Evolutionary conservation across 495 filamentous ascomycete species (phyloP).

Genomic region (Tuber calosporum): DNA sequence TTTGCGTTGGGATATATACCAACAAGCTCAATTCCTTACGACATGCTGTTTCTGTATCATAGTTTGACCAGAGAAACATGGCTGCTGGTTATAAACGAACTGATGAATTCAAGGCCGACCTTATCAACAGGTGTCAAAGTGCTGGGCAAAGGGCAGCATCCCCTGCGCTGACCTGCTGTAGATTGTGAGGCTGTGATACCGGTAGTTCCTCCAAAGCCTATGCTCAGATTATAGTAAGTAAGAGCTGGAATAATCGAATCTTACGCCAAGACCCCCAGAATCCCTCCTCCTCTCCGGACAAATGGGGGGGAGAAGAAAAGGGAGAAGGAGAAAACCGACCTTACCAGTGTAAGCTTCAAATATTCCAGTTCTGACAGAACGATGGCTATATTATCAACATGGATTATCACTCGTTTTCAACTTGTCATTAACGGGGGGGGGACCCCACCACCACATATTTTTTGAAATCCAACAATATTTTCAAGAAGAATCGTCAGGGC

Average conservation of each 20-base stretch:
- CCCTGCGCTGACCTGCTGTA: not conserved
- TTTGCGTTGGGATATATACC: not conserved
- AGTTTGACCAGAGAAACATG: not conserved
- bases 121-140: not conserved
- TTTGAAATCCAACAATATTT: not conserved
- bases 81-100: not conserved
- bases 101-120: not conserved
- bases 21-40: not conserved
- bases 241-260: too few relatives aligned
- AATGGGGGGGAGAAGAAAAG: too few relatives aligned
- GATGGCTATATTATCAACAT: not conserved
- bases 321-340: too few relatives aligned
- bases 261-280: too few relatives aligned
- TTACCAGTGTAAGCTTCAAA: not conserved
- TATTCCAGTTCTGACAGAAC: not conserved
- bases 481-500: not conserved
- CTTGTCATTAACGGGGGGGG: too few relatives aligned
- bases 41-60: not conserved
- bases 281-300: too few relatives aligned
- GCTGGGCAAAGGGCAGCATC: not conserved
- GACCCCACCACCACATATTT: not conserved
- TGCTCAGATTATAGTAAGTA: too few relatives aligned
- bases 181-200: too few relatives aligned
- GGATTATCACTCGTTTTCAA: not conserved
- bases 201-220: not conserved